Base-by-base conservation (phyloP, 2,329 filamentous ascomycete species). In the Penicillium sp. region DNA sequence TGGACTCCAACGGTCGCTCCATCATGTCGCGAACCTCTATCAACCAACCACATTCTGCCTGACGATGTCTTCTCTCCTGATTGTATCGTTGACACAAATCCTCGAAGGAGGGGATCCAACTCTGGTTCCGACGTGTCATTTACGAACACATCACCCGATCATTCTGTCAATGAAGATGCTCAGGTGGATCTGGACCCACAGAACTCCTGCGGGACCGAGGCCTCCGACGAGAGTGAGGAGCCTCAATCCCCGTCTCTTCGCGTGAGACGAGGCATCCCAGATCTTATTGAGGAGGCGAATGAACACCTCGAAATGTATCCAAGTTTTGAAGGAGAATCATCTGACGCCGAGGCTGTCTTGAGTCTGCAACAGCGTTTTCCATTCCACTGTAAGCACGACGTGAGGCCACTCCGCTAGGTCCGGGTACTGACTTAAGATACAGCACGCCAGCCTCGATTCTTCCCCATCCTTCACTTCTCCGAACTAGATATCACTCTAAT, bases 391-490 rank as follows among this genome's bases (percentile, higher is more conserved):
- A 59, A 53, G 61, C 40, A 10, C 18, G 14, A 6, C 10, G 24
- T 5, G 0, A 1, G 13, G 13, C n/a, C 5, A 13, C 3, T 22
- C 7, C 27, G 18, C 14, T 29, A 14, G n/a, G 21, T 13, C 18
- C n/a, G 7, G 18, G 14, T 24, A 18, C 47, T 50, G 31, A 62
- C 27, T 2, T 16, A n/a, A 27, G 24, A 32, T 38, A 40, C 49
- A 68, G 66, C 66, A 36, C 54, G 52, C 11, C 43, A 56, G 1
- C 63, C 60, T n/a, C 56, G 53, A 13, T 64, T 69, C 22, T 77
- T 75, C 46, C 74, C 75, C 14, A 69, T 78, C 43, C 63, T 78
- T 6, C 75, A 77, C 47, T 77, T 77, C 53, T 75, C 74, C 3
- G 68, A 74, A 54, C 67, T 57, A 36, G 67, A 75, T 40, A 73